Evolutionary conservation across 352 stramenopile species (phyloP), one percentile per base, ranked within the genome.

Genomic region (Phytopythium sindhum): DNA sequence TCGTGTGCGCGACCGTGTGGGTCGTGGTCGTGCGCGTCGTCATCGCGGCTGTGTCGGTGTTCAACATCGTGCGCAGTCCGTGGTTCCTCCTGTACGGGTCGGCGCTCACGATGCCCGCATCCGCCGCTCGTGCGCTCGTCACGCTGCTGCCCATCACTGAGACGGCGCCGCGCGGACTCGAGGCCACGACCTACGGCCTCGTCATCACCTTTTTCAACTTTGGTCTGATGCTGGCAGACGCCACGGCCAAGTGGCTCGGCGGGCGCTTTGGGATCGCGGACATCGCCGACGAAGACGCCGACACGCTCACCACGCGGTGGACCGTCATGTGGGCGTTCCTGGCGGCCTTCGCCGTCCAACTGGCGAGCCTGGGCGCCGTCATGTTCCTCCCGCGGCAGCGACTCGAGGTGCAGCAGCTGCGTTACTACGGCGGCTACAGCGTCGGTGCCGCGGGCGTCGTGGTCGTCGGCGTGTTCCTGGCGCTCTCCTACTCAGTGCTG

Each of bases 121-220:
- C 74, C 7, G 78, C 69, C 2, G 39, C 89, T 26, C 77, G 77
- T 0, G 86, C 85, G 23, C 67, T 90, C 39, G 58, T 91, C 14
- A 64, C 75, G 41, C 65, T 83, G 17, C 83, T 87, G 24, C 78
- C 80, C 15, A 85, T 86, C 55, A 72, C 80, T 2, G 79, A 90
- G 61, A 79, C 88, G 19, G 79, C 75, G 4, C 78, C 82, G 12
- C 63, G 74, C 15, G 81, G 79, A 7, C 76, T 79, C 44, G 81
- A 90, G 62, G 77, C 75, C 44, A 85, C 81, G 10, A 88, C 79
- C 19, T 84, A 88, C 59, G 79, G 81, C 0, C 53, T 90, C 6
- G 71, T 88, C 57, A 81, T 80, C 48, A 84, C 77, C 12, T 88
- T 88, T 62, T 74, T 82, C 44, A 87, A 86, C 64, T 75, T 88